Percentiles rank a stretch among this genome's conserved stretches.
Conservation (phyloP, 1,284 basidiomycete species). For the Cutaneotrichosporon spelunceum region DNA sequence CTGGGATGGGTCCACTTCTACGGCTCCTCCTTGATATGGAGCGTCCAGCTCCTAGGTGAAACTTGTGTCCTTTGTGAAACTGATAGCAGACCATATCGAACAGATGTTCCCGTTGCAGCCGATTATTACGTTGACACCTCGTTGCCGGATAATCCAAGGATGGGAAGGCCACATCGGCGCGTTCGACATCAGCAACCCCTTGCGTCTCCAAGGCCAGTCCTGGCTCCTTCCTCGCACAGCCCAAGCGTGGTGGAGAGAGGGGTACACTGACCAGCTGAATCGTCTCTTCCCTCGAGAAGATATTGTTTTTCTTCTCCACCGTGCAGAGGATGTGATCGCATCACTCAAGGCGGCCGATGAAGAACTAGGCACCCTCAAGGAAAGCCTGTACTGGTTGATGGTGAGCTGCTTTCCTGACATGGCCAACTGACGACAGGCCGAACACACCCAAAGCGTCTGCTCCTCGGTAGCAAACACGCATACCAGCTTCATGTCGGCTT, state of each 20-base stretch:
- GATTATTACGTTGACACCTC: neutral
- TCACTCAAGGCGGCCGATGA: neutral
- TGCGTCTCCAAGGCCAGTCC: no score
- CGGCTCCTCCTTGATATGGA: neutral
- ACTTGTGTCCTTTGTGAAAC: neutral
- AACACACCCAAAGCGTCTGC: neutral
- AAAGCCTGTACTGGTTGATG: neutral
- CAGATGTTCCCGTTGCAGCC: neutral
- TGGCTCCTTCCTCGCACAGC: neutral
- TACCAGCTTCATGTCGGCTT: neutral
- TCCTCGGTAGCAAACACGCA: neutral
- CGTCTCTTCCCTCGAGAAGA: neutral
- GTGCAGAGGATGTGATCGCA: neutral
- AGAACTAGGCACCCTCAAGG: neutral
- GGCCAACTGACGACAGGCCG: neutral
- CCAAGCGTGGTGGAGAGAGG: neutral
- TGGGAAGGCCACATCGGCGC: conserved; percentile 1
- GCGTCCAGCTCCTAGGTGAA: neutral
- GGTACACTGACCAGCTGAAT: neutral
- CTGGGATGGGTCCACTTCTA: neutral
- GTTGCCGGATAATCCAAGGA: neutral
- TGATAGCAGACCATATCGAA: neutral
- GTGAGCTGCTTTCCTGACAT: neutral
- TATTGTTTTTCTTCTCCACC: conserved; percentile 2
- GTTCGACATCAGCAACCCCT: neutral